These are phyloP conservation scores for Hura crepitans DNA, from an alignment of 441 rosid genomes.

Conservation along the genomic window DNA sequence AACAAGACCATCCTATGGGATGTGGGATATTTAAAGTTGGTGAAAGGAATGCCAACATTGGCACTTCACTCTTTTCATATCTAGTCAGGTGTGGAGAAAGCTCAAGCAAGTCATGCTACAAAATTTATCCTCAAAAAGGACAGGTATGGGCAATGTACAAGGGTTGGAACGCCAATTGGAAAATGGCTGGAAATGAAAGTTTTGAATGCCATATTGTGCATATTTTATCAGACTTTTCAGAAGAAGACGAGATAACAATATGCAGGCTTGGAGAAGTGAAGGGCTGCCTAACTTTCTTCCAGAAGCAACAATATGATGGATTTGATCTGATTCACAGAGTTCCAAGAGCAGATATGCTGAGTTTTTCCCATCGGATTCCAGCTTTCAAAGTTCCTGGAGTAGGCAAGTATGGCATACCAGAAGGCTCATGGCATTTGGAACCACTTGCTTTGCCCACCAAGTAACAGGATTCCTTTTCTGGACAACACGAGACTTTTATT, in stretches of 20 bases:
- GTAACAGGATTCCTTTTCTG: background rate
- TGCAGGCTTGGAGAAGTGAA: conserved; percentile 21
- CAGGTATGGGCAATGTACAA: conserved; percentile 29
- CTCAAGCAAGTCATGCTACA: conserved; percentile 11
- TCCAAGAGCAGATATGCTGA: conserved; percentile 19
- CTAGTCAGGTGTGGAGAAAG: conserved; percentile 19
- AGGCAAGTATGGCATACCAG: conserved; percentile 23
- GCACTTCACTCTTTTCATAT: conserved; percentile 20
- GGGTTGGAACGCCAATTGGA: conserved; percentile 23
- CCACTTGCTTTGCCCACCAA: conserved; percentile 27
- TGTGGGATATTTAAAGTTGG: conserved; percentile 26
- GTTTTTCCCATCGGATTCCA: conserved; percentile 28
- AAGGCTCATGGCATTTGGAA: conserved; percentile 30
- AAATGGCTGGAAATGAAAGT: background rate
- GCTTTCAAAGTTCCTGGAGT: conserved; percentile 30
- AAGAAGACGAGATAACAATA: conserved; percentile 17
- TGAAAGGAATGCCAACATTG: conserved; percentile 17
- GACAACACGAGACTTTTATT: no score
- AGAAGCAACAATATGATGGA: conserved; percentile 18
- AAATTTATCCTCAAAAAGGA: conserved; percentile 26
- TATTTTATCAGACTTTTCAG: conserved; percentile 19
- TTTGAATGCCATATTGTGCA: conserved; percentile 22
- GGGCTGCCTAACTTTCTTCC: conserved; percentile 28
- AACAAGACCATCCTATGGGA: conserved; percentile 19
- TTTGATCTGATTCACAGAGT: conserved; percentile 22